Base-by-base conservation (phyloP, 768 basidiomycete genomes). In the Kwoniella botswanensis region DNA sequence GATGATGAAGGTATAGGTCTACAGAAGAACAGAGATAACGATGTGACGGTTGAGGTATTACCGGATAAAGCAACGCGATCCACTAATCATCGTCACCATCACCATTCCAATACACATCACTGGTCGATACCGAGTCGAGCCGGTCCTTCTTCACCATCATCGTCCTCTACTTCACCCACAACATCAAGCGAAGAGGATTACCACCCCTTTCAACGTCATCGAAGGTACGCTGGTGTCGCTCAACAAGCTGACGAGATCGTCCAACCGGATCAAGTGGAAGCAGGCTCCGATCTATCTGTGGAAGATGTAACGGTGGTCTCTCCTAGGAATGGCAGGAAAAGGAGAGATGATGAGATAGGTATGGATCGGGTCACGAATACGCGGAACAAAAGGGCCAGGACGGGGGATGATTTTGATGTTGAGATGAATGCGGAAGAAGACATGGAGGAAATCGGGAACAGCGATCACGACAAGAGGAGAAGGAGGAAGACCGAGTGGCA, bases 241-340 rank as follows among this genome's bases (percentile, higher is more conserved):
- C 76, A 78, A 52, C 70, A 74, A 35, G 63, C 76, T 6, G 67
- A 71, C 24, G 64, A 66, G 53, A 60, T 78, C 2, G 71, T 71
- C 17, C 63, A 69, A 21, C 76, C 76, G 7, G 54, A 57, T 24
- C 60, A 67, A 22, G 3, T 46, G 11, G 63, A 24, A 3, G 15
- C 24, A 29, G 41, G 35, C 1, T 26, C 44, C 2, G 69, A 67
- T 55, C 13, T 73, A 2, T 53, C 53, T 3, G 72, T 75, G 43
- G 77, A 76, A 43, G 75, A 76, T 42, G 61, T 79, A 5, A 71
- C 75, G 1, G 67, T 53, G 15, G 26, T 24, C n/a, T 57, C 61
- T 7, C 50, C 66, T 56, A 11, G 24, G 6, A 52, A 61, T 5
- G 24, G 68, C 43, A 67, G 64, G 21, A 59, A 60, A 58, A 29